Evolutionary conservation across 768 basidiomycete species (phyloP), one percentile per base, ranked within the genome.

Genomic region (Trametes cubensis): DNA sequence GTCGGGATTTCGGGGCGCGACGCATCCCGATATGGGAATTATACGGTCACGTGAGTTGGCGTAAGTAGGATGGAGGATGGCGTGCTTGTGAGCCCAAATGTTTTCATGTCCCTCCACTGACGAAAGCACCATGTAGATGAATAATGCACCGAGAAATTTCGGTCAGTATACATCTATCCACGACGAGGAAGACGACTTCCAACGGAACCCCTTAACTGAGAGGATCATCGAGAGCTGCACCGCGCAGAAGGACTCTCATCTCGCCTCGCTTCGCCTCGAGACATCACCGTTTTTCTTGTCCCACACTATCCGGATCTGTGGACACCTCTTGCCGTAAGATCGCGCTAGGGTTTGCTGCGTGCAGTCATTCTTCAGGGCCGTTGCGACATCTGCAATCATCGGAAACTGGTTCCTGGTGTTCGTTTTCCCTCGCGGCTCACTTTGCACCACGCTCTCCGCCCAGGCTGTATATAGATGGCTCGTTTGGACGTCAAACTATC

Each of bases 81-180:
- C 61, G 61, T 62, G 61, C 61, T 62, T 51, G 30, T 62, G 61
- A 62, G 61, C 61, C 39, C 40, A 26, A 28, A 62, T 52, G 61
- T 52, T 46, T 52, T 51, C 61, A 49, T 55, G 17, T 48, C 20
- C 28, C 55, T 28, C 26, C 50, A 21, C 55, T 57, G 48, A 62
- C 60, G 21, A 18, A 39, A 55, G 20, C 28, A n/a, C 25, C 20
- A 39, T 25, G 11, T 26, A 42, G 39, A 61, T 55, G 60, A 49
- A 55, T 48, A 42, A 48, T 26, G 21, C 15, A 14, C 17, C 53
- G 21, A 59, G 41, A 51, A 59, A 50, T 13, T 34, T 30, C 41
- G 23, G 13, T 11, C 28, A 18, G 40, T 3, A 34, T 21, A 13
- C 48, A 38, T 41, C 47, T 26, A 20, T 17, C 38, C 25, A 34